Percentiles rank a stretch among this genome's conserved stretches.
Conservation (phyloP, 2,329 filamentous ascomycete genomes). For the Xylariales sp. region DNA sequence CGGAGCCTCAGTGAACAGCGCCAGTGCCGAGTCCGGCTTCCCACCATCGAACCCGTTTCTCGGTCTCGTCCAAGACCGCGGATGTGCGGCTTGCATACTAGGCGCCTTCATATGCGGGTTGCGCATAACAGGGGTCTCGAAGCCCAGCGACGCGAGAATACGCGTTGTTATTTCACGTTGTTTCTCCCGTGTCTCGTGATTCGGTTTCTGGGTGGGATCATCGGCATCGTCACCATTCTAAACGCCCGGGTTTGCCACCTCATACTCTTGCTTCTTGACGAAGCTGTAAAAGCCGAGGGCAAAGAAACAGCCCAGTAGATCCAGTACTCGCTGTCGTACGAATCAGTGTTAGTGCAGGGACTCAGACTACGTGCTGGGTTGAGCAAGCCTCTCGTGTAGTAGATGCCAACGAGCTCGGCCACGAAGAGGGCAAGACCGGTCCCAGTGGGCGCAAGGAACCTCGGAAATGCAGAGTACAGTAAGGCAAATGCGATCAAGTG, state of each 20-base stretch:
- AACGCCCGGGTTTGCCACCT: slow-evolving; percentile 31
- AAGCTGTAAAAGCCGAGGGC: slow-evolving; percentile 32
- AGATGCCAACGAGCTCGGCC: slow-evolving; percentile 33
- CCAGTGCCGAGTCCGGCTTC: not conserved
- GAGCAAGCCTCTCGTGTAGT: slow-evolving; percentile 33
- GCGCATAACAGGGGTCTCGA: slow-evolving; percentile 5
- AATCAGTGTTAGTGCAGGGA: slow-evolving; percentile 28
- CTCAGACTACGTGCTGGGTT: slow-evolving; percentile 37
- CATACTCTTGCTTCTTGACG: slow-evolving; percentile 36
- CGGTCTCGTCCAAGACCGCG: slow-evolving; percentile 6
- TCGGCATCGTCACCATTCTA: slow-evolving; percentile 23
- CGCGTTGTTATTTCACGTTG: slow-evolving; percentile 13
- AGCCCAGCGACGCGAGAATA: slow-evolving; percentile 11
- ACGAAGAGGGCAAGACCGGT: slow-evolving; percentile 60
- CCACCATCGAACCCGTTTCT: not conserved
- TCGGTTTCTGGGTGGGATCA: slow-evolving; percentile 15
- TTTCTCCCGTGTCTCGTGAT: slow-evolving; percentile 16
- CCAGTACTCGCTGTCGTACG: slow-evolving; percentile 33
- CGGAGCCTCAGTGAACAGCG: slow-evolving; percentile 13
- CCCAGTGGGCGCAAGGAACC: slow-evolving; percentile 57
- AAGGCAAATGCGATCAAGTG: no score
- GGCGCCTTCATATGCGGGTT: slow-evolving; percentile 11
- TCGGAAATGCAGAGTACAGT: no score
- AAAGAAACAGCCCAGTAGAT: slow-evolving; percentile 39
- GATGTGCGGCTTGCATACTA: slow-evolving; percentile 9